Base-by-base conservation (phyloP, 208 protist genomes). In the Trypanosomatidae sp. region DNA sequence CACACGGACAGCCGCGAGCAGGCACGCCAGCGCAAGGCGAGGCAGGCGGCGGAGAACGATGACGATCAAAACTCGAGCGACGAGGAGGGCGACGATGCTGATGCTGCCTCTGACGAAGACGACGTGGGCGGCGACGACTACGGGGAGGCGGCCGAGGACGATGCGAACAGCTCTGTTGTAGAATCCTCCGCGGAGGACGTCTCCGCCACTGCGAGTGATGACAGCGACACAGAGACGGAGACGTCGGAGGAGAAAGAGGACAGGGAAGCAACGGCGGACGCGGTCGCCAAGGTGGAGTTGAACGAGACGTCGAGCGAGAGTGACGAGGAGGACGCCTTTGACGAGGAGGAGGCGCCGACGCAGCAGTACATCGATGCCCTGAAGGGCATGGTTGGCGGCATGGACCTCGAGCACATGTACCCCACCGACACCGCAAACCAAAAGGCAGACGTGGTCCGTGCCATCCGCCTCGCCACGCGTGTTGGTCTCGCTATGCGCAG, bases 351-450 rank as follows among this genome's bases (percentile, higher is more conserved):
- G 78, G 71, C 84, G 36, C 87, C 92, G 36, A 97, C 92, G 58
- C 85, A 95, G 80, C 80, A 95, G 73, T 97, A 94, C 80, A 86
- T 97, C 59, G 82, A 92, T 12, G 87, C 88, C 0, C 71, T 97
- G 6, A 95, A 93, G 59, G 88, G 86, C 8, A 94, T 97, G 90
- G 81, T 95, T 55, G 90, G 90, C 30, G 84, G 89, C 66, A 88
- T 92, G 52, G 92, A 97, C 78, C 80, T 97, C 10, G 83, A 92
- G 53, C 90, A 94, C 74, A 69, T 76, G 44, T 97, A 97, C 76
- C 84, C 92, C 43, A 83, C 82, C 19, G 89, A 95, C 71, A 87
- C 86, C 12, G 77, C 82, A 4, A 89, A 85, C 72, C 89, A 91
- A 30, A 95, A 95, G 78, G 79, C 84, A 62, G 89, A 97, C 73